Evolutionary conservation across 306 rosid species (phyloP), one percentile per base, ranked within the genome.

Genomic region (Cicer judaicum): DNA sequence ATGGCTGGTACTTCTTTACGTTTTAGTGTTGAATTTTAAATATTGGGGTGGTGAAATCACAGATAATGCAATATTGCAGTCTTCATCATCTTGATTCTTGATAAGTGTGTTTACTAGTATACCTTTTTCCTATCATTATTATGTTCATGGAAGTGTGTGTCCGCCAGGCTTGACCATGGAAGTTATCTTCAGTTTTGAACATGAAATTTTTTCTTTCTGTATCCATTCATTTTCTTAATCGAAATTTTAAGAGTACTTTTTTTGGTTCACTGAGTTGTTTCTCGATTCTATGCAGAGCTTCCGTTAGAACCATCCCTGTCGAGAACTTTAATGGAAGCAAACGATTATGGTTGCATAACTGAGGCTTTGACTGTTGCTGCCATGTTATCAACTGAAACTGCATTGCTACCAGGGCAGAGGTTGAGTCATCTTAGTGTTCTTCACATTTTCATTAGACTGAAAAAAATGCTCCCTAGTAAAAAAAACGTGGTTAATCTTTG

Each of bases 301-400:
- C 99, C 99, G 10, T 83, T 94, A 78, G 99, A 94, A 77, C 97
- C 99, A 65, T 92, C 99, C 78, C 89, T 94, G 70, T 90, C 99
- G 61, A 90, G 93, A 85, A 90, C 98, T 62, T 85, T 90, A 68
- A 84, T 91, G 88, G 98, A 88, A 87, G 96, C 98, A 70, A 94
- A 90, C 71, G 79, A 84, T 75, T 81, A 73, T 82, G 96, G 95
- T 74, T 94, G 96, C 80, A 82, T 90, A 75, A 84, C 93, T 3
- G 95, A 90, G 81, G 99, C 97, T 80, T 87, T 94, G 96, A 91
- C 92, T 10, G 89, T 92, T 76, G 96, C 89, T 76, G 91, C 99
- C 79, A 92, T 94, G 96, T 84, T 92, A 78, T 91, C 97, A 14
- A 90, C 91, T 46, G 97, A 94, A 83, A 90, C 95, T 24, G 44